These are phyloP conservation scores for Hura crepitans DNA, from an alignment of 441 rosid genomes.

Conservation along the genomic window DNA sequence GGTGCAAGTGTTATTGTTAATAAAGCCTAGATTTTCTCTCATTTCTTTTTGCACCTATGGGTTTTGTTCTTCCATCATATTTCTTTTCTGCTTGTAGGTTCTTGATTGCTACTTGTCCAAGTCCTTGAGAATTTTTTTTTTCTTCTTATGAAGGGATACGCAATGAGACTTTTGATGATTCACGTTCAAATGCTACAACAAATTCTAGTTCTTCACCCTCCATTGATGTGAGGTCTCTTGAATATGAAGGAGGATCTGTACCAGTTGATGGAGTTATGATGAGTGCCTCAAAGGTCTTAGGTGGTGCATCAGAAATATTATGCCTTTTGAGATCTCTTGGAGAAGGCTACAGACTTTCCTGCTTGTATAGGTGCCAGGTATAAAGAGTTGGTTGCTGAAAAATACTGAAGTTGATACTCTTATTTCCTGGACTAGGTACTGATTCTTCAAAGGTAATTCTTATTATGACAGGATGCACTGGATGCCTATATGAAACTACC, in stretches of 20 bases:
- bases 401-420: slow-evolving; percentile 19
- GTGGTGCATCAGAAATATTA: slow-evolving; percentile 67
- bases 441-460: slow-evolving; percentile 29
- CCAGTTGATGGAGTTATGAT: slow-evolving; percentile 40
- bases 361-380: slow-evolving; percentile 87
- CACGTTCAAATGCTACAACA: slow-evolving; percentile 51
- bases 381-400: slow-evolving; percentile 16
- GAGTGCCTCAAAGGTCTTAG: slow-evolving; percentile 48
- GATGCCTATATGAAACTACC: slow-evolving; percentile 73
- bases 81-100: slow-evolving; percentile 11
- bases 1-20: background rate
- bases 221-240: slow-evolving; percentile 51
- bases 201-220: slow-evolving; percentile 45
- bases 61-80: slow-evolving; percentile 3
- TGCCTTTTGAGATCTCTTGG: slow-evolving; percentile 74
- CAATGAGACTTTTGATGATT: slow-evolving; percentile 69
- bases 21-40: background rate
- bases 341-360: slow-evolving; percentile 88
- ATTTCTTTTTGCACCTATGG: background rate
- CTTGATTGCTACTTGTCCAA: slow-evolving; percentile 13
- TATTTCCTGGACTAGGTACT: slow-evolving; percentile 16
- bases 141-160: slow-evolving; percentile 49
- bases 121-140: slow-evolving; percentile 20
- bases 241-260: slow-evolving; percentile 57
- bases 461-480: slow-evolving; percentile 70